These are phyloP conservation scores for Ilex asprella DNA, from an alignment of 257 asterid genomes.

Conservation along the genomic window DNA sequence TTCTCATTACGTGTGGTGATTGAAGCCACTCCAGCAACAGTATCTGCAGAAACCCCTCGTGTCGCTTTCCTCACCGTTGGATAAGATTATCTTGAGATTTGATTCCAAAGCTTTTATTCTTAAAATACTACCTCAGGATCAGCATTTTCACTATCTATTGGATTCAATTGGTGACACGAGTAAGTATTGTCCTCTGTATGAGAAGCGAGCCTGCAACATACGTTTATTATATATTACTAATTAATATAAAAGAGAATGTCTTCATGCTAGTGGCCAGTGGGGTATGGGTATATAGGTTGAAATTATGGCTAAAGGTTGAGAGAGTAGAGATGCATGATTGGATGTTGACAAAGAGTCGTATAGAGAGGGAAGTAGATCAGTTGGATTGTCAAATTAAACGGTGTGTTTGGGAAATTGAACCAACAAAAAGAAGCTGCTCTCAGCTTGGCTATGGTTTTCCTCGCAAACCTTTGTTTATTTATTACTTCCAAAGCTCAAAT, in stretches of 20 bases:
- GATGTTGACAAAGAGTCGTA: background rate
- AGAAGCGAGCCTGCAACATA: conserved; percentile 2
- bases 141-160: conserved; percentile 17
- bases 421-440: conserved; percentile 10
- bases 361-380: conserved; percentile 2
- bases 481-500: conserved; percentile 37
- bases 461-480: conserved; percentile 21
- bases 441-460: conserved; percentile 30
- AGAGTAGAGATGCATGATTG: background rate
- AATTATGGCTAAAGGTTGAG: too few species aligned
- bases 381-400: conserved; percentile 3
- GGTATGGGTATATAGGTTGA: too few species aligned
- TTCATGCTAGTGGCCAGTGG: too few species aligned
- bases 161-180: conserved; percentile 43
- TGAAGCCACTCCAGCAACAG: too few species aligned
- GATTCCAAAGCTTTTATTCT: conserved; percentile 8
- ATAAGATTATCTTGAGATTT: conserved; percentile 27
- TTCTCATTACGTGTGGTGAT: too few species aligned
- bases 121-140: conserved; percentile 20
- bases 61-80: conserved; percentile 29
- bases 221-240: too few species aligned
- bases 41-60: conserved; percentile 8
- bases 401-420: conserved; percentile 36
- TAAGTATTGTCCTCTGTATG: too few species aligned
- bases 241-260: too few species aligned